Evolutionary conservation across 768 basidiomycete species (phyloP).

Genomic region (Xerocomellus dryophilus): DNA sequence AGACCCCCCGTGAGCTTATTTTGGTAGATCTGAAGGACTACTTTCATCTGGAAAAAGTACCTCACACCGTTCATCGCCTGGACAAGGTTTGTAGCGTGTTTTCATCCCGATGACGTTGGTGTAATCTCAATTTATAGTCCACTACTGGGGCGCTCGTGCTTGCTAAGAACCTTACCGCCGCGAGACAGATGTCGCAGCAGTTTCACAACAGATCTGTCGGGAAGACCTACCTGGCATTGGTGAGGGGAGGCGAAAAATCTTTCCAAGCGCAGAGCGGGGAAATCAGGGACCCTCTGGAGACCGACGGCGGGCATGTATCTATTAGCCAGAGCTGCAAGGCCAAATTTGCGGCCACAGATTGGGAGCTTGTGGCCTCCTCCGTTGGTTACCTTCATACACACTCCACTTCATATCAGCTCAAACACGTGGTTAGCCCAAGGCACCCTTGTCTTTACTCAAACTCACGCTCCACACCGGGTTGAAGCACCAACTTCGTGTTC

Average conservation of each 20-base stretch:
- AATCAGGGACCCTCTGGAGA: constrained; percentile 43
- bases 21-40: constrained; percentile 28
- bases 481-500: constrained; percentile 72
- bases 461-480: constrained; percentile 58
- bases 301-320: constrained; percentile 43
- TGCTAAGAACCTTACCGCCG: constrained; percentile 42
- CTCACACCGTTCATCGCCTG: constrained; percentile 58
- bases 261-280: constrained; percentile 41
- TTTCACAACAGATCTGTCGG: constrained; percentile 45
- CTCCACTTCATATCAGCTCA: constrained; percentile 23
- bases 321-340: constrained; percentile 29
- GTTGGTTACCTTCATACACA: constrained; percentile 37
- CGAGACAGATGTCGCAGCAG: constrained; percentile 53
- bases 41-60: constrained; percentile 36
- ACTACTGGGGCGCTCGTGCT: constrained; percentile 65
- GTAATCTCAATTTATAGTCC: constrained; percentile 34
- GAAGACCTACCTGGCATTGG: constrained; percentile 65
- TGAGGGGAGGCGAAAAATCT: constrained; percentile 48
- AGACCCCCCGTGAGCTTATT: neutral
- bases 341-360: constrained; percentile 41
- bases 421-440: constrained; percentile 33
- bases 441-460: constrained; percentile 55
- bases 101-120: neutral
- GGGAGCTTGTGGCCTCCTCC: constrained; percentile 58
- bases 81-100: constrained; percentile 49